A percentile compares a stretch with the other conserved stretches of the same genome.
Evolutionary conservation across 2,329 filamentous ascomycete genomes (phyloP).

Genomic region (Penicillium sp.): DNA sequence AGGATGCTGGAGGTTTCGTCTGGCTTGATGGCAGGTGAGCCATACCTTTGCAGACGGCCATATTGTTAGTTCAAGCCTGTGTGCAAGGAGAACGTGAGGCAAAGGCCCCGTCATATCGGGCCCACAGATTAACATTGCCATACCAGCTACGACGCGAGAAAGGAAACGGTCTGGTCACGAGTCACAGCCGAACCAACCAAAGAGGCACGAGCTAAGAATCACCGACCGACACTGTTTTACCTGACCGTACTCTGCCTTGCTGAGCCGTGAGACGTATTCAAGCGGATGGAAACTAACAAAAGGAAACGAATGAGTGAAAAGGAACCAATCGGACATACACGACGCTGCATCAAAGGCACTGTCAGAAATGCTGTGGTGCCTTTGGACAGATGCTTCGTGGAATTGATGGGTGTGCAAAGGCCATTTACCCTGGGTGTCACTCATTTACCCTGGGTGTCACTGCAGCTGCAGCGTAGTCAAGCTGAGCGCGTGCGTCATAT

Average conservation of each 20-base stretch:
- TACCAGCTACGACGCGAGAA: not conserved
- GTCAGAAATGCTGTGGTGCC: not conserved
- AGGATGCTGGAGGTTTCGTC: too few species aligned
- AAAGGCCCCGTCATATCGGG: not conserved
- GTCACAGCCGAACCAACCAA: not conserved
- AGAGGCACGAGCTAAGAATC: not conserved
- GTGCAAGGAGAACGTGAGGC: not conserved
- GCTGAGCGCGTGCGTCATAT: too few species aligned
- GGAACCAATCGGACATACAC: not conserved
- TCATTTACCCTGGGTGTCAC: not conserved
- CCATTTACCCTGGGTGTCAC: not conserved
- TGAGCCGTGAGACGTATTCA: not conserved
- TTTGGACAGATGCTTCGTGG: not conserved
- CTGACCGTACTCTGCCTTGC: not conserved
- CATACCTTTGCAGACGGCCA: not conserved
- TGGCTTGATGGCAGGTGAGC: too few species aligned
- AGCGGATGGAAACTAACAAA: not conserved
- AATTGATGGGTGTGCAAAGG: not conserved
- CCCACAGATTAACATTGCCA: not conserved
- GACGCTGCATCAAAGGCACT: not conserved
- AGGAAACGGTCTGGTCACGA: not conserved
- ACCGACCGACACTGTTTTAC: not conserved
- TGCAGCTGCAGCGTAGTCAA: not conserved
- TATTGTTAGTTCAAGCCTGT: not conserved
- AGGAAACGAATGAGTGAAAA: not conserved